Conservation (phyloP, 2,329 filamentous ascomycete species). For the Ascomycota sp. region DNA sequence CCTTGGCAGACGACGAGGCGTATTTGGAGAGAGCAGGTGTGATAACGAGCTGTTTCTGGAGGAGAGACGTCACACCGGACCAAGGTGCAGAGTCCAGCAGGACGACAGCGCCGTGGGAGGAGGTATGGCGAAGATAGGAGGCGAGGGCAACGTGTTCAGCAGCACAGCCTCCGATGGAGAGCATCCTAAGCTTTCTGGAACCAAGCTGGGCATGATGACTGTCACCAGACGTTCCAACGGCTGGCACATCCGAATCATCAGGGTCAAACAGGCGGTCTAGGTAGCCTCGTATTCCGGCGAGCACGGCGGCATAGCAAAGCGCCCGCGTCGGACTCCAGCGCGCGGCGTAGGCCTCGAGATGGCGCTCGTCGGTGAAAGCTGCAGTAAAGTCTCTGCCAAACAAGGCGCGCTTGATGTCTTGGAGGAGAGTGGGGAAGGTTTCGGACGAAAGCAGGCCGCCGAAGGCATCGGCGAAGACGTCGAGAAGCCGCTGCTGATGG, state of each 20-base stretch:
- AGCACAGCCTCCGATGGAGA: slow-evolving; percentile 33
- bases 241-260: neutral
- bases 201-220: neutral
- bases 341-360: slow-evolving; percentile 63
- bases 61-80: slow-evolving; percentile 34
- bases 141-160: slow-evolving; percentile 37
- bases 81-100: slow-evolving; percentile 73
- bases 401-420: slow-evolving; percentile 66
- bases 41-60: slow-evolving; percentile 33
- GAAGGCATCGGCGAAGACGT: slow-evolving; percentile 50
- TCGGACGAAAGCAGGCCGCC: slow-evolving; percentile 22
- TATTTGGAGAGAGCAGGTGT: slow-evolving; percentile 28
- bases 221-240: neutral
- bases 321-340: slow-evolving; percentile 79
- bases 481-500: slow-evolving; percentile 44
- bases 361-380: slow-evolving; percentile 51
- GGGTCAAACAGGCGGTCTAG: slow-evolving; percentile 8
- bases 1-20: slow-evolving; percentile 23
- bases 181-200: slow-evolving; percentile 13
- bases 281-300: slow-evolving; percentile 17
- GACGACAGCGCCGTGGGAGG: slow-evolving; percentile 20
- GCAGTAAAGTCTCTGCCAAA: slow-evolving; percentile 64
- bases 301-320: slow-evolving; percentile 49
- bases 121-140: slow-evolving; percentile 15
- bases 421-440: slow-evolving; percentile 35